phyloP scores from a whole-genome alignment of 176 grass and related monocot genomes.

The Zizania latifolia region DNA sequence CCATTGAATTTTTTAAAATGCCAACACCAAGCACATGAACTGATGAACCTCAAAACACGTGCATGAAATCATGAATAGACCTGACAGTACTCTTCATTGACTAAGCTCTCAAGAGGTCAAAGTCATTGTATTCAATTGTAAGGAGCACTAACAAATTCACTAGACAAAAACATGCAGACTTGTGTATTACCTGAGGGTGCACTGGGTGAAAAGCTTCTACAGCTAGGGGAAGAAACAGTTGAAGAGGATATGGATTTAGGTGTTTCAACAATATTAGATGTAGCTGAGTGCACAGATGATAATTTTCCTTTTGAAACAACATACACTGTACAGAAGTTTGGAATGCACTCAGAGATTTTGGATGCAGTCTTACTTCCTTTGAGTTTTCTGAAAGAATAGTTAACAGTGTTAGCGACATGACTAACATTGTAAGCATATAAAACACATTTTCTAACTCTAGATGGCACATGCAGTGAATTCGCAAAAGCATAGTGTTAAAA shows the following conservation, averaged over 20 bases:
- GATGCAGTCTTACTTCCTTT: constrained; percentile 57
- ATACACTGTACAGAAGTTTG: constrained; percentile 75
- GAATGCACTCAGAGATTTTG: constrained; percentile 68
- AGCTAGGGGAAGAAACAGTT: constrained; percentile 49
- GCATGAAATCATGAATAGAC: not conserved
- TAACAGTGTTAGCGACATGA: not conserved
- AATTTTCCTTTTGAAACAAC: constrained; percentile 76
- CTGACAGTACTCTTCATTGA: not conserved
- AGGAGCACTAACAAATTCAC: constrained; percentile 2
- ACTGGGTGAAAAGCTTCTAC: constrained; percentile 45
- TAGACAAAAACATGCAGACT: not conserved
- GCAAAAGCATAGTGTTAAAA: not conserved
- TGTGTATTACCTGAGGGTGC: constrained; percentile 50
- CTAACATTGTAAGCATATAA: not conserved
- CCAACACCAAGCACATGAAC: not conserved
- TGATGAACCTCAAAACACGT: not conserved
- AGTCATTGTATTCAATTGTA: not conserved
- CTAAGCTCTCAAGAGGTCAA: not conserved
- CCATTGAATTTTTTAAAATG: not conserved
- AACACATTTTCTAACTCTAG: not conserved
- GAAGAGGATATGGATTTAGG: constrained; percentile 33
- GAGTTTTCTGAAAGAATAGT: constrained; percentile 47
- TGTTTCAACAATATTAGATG: constrained; percentile 18
- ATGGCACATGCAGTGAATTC: not conserved
- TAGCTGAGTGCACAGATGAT: constrained; percentile 59